Base-by-base conservation (phyloP, 2,329 filamentous ascomycete genomes). In the Xylariaceae sp. region DNA sequence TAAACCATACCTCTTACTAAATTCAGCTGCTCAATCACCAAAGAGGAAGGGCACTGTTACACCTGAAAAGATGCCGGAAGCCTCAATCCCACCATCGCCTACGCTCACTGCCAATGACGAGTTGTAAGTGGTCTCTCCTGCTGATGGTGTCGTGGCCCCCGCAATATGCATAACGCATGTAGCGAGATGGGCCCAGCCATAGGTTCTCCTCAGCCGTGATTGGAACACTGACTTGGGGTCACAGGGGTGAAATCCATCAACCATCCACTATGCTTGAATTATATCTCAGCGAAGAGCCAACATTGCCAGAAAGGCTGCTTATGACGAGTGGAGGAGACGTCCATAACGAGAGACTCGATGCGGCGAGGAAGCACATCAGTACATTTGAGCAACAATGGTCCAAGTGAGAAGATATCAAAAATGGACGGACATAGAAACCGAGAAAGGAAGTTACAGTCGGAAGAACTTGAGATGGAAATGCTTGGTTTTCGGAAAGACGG, bases 241-340 rank as follows among this genome's bases (percentile, higher is more conserved):
- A 31, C 39, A 45, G 49, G 44, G 49, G 21, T 43, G 14, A 41
- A 43, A 29, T 23, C 34, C 34, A 51, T 28, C 26, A 39, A 17
- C 8, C 46, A 33, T 46, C 50, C 21, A 21, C 36, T 33, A 55
- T 55, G 40, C 40, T 58, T 16, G 39, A 50, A 36, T 17, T 23
- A 39, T 55, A 55, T 47, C 21, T 40, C 23, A 43, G 23, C 16
- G 45, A 58, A 51, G 45, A 58, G 40, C 51, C 41, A 14, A 51
- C 45, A 21, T 6, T 47, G 12, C 2, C 28, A 24, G 45, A n/a
- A 37, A 51, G 34, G 40, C 23, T 55, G 11, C 44, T 58, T n/a
- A 26, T 26, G 14, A 31, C 24, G 16, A 5, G n/a, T 21, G n/a
- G 17, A 17, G 23, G 17, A 31, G 37, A 45, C 12, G 17, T 12